Percentiles rank a stretch among this genome's conserved stretches.
Evolutionary conservation across 2,329 filamentous ascomycete species (phyloP).

Genomic region (Coniochaeta sp.): DNA sequence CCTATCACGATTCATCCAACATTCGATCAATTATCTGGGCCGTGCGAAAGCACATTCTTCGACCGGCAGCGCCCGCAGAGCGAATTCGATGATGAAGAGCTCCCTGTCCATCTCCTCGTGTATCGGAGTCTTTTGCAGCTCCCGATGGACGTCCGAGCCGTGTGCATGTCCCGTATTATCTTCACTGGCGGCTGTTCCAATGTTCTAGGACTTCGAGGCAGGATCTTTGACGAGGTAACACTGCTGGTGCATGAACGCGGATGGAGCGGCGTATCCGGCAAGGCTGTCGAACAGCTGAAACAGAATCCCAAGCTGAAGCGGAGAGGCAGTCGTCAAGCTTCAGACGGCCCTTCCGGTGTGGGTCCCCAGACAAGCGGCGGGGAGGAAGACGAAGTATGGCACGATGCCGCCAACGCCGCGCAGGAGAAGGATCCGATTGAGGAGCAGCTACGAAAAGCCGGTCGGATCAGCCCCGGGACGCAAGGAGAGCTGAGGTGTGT

Average conservation of each 20-base stretch:
- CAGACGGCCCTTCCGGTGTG: constrained; percentile 11
- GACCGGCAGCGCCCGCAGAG: constrained; percentile 39
- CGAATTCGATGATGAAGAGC: constrained; percentile 79
- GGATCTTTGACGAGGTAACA: constrained; percentile 69
- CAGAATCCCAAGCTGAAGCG: constrained; percentile 35
- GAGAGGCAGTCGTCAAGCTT: constrained; percentile 16
- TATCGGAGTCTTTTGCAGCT: constrained; percentile 70
- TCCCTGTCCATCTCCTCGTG: constrained; percentile 67
- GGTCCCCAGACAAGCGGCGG: constrained; percentile 10
- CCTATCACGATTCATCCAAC: constrained; percentile 55
- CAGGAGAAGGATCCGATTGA: constrained; percentile 52
- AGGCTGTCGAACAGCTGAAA: constrained; percentile 50
- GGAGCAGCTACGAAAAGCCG: constrained; percentile 40
- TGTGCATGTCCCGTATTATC: constrained; percentile 83
- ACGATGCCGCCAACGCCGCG: constrained; percentile 32
- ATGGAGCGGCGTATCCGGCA: constrained; percentile 71
- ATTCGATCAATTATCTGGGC: constrained; percentile 63
- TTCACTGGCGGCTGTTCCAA: constrained; percentile 76
- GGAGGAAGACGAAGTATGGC: constrained; percentile 24
- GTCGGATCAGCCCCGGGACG: constrained; percentile 18
- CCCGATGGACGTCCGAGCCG: constrained; percentile 71
- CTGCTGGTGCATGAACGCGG: constrained; percentile 58
- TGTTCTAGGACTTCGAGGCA: constrained; percentile 70
- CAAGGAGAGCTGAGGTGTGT: constrained; percentile 58
- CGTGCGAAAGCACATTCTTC: constrained; percentile 71